phyloP scores from a whole-genome alignment of 192 early-diverging fungal species.

The Rhizophlyctis rosea region DNA sequence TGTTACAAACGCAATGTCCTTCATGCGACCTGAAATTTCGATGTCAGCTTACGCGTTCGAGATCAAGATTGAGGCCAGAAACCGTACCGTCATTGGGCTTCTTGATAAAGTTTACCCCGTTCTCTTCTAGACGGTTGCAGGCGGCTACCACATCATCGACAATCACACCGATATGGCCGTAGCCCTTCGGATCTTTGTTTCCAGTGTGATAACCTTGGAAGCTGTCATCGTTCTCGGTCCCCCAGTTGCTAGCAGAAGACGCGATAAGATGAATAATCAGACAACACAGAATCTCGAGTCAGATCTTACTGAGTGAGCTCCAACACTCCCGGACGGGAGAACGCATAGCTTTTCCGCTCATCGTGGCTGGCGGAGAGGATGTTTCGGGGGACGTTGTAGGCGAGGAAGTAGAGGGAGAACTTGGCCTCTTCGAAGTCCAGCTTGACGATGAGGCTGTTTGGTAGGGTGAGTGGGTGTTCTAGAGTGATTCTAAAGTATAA shows the following conservation, averaged over 20 bases:
- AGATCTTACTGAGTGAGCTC: conserved; percentile 76
- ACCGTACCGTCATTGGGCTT: conserved; percentile 58
- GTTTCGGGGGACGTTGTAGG: conserved; percentile 50
- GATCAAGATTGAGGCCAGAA: neutral
- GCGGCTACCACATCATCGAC: conserved; percentile 78
- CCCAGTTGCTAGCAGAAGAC: conserved; percentile 61
- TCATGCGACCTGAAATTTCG: conserved; percentile 48
- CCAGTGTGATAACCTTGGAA: conserved; percentile 66
- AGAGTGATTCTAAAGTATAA: neutral
- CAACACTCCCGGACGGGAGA: conserved; percentile 66
- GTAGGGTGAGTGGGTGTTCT: neutral
- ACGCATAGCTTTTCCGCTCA: conserved; percentile 47
- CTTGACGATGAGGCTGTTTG: conserved; percentile 42
- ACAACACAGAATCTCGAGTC: neutral
- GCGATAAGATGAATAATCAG: conserved; percentile 4
- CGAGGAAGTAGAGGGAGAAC: conserved; percentile 75
- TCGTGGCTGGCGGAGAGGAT: conserved; percentile 47
- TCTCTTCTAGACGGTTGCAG: conserved; percentile 67
- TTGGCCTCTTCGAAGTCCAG: conserved; percentile 45
- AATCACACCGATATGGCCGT: conserved; percentile 73
- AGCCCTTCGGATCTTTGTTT: conserved; percentile 72
- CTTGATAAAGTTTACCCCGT: conserved; percentile 76
- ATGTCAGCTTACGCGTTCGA: neutral
- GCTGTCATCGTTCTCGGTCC: conserved; percentile 63
- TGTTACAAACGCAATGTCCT: conserved; percentile 76